A percentile compares a stretch with the other conserved stretches of the same genome.
Evolutionary conservation across 352 stramenopile species (phyloP).

Genomic region (Pythium monospermum): DNA sequence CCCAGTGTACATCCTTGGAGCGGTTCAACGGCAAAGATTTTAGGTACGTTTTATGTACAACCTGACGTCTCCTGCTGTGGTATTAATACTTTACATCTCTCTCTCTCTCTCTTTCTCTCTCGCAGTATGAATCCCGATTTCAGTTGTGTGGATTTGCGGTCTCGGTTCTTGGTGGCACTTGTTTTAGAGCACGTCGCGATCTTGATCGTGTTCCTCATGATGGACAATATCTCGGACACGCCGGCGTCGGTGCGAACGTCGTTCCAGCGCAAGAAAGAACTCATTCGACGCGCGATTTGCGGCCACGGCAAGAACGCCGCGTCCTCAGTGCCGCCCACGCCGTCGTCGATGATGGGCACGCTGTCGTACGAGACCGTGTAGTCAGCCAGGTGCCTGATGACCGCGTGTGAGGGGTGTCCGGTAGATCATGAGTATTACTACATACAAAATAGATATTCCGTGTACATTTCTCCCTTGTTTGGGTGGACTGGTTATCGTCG

Average conservation of each 20-base stretch:
- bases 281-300: slow-evolving; percentile 81
- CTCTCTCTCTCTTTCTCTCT: not conserved
- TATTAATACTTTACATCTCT: not conserved
- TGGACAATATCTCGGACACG: slow-evolving; percentile 79
- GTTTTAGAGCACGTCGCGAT: slow-evolving; percentile 72
- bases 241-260: slow-evolving; percentile 67
- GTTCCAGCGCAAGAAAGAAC: slow-evolving; percentile 83
- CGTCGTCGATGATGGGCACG: slow-evolving; percentile 13
- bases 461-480: not conserved
- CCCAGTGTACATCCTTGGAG: slow-evolving; percentile 58
- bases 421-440: slow-evolving; percentile 1
- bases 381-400: not conserved
- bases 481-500: not conserved
- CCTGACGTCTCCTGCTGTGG: slow-evolving; percentile 1
- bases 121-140: slow-evolving; percentile 80
- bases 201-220: slow-evolving; percentile 69
- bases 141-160: slow-evolving; percentile 68
- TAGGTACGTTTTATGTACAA: slow-evolving; percentile 58
- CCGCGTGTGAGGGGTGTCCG: not conserved
- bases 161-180: slow-evolving; percentile 72
- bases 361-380: slow-evolving; percentile 20
- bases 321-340: slow-evolving; percentile 23
- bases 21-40: slow-evolving; percentile 81
- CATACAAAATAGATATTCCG: not conserved
- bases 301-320: slow-evolving; percentile 43